Base-by-base conservation (phyloP, 805 yeast genomes). In the Candida arabinofermentans region DNA sequence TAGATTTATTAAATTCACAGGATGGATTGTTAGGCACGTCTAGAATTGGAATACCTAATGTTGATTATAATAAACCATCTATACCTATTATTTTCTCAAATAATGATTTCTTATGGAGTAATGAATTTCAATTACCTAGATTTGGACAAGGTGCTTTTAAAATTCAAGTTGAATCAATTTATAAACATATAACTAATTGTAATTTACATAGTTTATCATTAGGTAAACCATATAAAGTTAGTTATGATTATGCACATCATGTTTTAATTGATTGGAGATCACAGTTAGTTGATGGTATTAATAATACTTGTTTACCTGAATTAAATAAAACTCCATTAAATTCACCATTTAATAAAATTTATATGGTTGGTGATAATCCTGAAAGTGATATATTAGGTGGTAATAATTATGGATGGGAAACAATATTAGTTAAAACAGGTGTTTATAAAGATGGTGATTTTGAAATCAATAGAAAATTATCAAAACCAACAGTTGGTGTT, bases 341-440 rank as follows among this genome's bases (percentile, higher is more conserved):
- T 2, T 53, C 73, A 0, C 79, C 76, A n/a, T 70, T 84, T 52
- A 66, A 69, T 27, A 63, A 73, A n/a, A 83, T 93, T 2, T 90
- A 73, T 65, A 93, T 93, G 99, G 87, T 93, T 27, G 99, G 99
- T 23, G 99, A 93, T 64, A 93, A 93, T 61, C 98, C 97, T 4
- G 93, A 83, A 23, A 78, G 89, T 38, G 99, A 93, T 59, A 93
- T 93, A 40, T 72, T 74, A 42, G 99, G 99, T 0, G 99, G 96
- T 5, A 82, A 84, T 53, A 67, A 69, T 37, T 81, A 82, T 58
- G 96, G 96, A 3, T 93, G 98, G 98, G 79, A 83, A 37, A 81
- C 93, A 10, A 75, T 88, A 27, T 72, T 93, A 34, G 87, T 93
- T 21, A 71, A 81, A 47, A 86, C 97, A 0, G 99, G 99, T 1